Percentiles rank a stretch among this genome's conserved stretches.
These are phyloP conservation scores for Aspergillus sp. DNA, from an alignment of 2,329 filamentous ascomycete species.

Conservation along the genomic window DNA sequence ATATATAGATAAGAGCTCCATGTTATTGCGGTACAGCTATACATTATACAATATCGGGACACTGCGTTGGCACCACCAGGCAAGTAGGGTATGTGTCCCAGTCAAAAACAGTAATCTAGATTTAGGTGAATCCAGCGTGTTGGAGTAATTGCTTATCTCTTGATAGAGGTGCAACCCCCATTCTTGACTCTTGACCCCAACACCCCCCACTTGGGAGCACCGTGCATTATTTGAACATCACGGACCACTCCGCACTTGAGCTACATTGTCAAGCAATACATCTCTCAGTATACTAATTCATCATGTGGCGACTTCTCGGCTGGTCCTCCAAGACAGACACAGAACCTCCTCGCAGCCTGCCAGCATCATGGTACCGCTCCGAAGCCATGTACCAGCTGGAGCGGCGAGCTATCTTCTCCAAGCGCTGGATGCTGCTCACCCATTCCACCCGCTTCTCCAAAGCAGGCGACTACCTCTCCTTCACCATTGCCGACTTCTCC, in stretches of 20 bases:
- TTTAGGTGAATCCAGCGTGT: background rate
- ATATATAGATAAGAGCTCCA: too few relatives aligned
- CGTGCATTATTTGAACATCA: background rate
- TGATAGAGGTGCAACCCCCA: background rate
- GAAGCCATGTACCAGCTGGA: slow-evolving; percentile 27
- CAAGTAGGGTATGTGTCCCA: too few relatives aligned
- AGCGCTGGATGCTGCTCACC: slow-evolving; percentile 24
- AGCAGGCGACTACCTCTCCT: slow-evolving; percentile 21
- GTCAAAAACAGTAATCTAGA: too few relatives aligned
- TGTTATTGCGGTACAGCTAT: too few relatives aligned
- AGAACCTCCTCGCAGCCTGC: slow-evolving; percentile 17
- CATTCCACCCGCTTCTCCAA: slow-evolving; percentile 23
- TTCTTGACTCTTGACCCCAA: background rate
- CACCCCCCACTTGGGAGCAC: background rate
- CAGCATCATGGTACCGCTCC: slow-evolving; percentile 29
- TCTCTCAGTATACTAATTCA: background rate
- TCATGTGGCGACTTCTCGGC: slow-evolving; percentile 11
- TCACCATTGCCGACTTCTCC: slow-evolving; percentile 10
- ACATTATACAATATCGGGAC: too few relatives aligned
- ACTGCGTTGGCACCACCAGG: too few relatives aligned
- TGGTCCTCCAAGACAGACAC: background rate
- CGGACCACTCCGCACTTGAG: background rate
- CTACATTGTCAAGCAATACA: background rate
- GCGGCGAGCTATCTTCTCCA: slow-evolving; percentile 28
- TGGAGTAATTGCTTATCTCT: background rate